Percentiles rank a stretch among this genome's conserved stretches.
Conservation (phyloP, 2,329 filamentous ascomycete species). For the Ophiostoma perfectum region DNA sequence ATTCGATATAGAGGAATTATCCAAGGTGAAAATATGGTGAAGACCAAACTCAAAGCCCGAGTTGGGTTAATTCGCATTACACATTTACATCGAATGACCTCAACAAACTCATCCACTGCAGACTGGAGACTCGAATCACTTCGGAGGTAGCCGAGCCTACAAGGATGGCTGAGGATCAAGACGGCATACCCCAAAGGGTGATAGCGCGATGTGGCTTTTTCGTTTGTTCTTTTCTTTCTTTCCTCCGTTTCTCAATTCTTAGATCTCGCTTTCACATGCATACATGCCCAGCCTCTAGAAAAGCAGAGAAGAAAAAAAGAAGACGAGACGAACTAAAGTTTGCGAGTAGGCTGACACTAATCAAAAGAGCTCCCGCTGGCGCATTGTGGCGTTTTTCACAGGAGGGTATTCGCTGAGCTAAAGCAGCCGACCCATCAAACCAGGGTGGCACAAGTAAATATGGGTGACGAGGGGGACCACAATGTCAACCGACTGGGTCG, state of each 20-base stretch:
- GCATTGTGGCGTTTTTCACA: slow-evolving; percentile 4
- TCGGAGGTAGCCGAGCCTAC: neutral
- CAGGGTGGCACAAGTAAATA: no score
- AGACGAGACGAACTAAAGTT: slow-evolving; percentile 11
- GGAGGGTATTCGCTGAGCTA: neutral
- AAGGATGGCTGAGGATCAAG: no score
- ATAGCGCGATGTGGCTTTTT: slow-evolving; percentile 1
- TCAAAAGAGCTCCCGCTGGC: slow-evolving; percentile 9
- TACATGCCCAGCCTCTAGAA: slow-evolving; percentile 10
- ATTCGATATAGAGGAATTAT: no score
- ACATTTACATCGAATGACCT: no score
- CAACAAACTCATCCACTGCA: neutral
- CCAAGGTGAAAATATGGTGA: no score
- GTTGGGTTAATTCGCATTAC: no score
- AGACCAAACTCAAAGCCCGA: neutral
- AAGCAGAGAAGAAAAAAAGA: slow-evolving; percentile 1
- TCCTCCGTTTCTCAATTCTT: neutral
- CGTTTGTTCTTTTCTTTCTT: neutral
- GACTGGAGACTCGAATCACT: neutral
- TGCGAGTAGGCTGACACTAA: slow-evolving; percentile 13
- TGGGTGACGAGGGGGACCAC: no score
- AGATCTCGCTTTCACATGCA: neutral
- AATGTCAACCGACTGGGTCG: no score
- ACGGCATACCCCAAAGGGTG: neutral
- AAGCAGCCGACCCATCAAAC: neutral